phyloP scores from a whole-genome alignment of 164 flowering plant species.

The Aristolochia contorta region DNA sequence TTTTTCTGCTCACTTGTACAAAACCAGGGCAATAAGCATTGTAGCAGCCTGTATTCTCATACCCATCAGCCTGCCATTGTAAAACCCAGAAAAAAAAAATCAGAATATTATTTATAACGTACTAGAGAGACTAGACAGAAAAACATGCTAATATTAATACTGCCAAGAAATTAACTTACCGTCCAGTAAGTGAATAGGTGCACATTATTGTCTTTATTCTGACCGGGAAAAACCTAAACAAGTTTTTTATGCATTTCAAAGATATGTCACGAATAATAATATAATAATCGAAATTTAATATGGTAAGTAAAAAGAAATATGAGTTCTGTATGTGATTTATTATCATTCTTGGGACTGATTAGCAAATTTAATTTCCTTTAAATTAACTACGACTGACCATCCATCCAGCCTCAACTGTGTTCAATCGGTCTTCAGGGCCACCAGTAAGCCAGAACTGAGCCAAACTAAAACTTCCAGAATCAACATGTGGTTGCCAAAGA shows the following conservation, averaged over 20 bases:
- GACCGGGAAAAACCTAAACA: conserved; percentile 7
- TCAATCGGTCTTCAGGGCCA: not conserved
- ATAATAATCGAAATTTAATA: not conserved
- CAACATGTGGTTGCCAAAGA: too few relatives aligned
- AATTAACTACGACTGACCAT: conserved; percentile 14
- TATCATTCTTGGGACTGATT: not conserved
- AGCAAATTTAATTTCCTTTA: not conserved
- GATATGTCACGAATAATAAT: not conserved
- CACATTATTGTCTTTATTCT: too few relatives aligned
- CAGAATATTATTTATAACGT: too few relatives aligned
- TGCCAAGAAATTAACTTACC: too few relatives aligned
- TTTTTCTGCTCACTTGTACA: too few relatives aligned
- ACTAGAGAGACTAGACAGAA: not conserved
- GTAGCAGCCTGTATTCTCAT: not conserved
- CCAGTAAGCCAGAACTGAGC: conserved; percentile 14
- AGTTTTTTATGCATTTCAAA: not conserved
- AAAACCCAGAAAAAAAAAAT: too few relatives aligned
- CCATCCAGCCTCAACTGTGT: conserved; percentile 25
- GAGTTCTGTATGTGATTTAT: too few relatives aligned
- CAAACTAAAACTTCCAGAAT: not conserved
- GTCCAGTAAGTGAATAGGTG: too few relatives aligned
- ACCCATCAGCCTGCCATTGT: too few relatives aligned
- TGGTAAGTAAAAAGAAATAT: too few relatives aligned
- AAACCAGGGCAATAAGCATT: too few relatives aligned
- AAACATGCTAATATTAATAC: too few relatives aligned